Evolutionary conservation across 129 eudicot species (phyloP), one percentile per base, ranked within the genome.

Genomic region (Centrapalus pauciflorus): DNA sequence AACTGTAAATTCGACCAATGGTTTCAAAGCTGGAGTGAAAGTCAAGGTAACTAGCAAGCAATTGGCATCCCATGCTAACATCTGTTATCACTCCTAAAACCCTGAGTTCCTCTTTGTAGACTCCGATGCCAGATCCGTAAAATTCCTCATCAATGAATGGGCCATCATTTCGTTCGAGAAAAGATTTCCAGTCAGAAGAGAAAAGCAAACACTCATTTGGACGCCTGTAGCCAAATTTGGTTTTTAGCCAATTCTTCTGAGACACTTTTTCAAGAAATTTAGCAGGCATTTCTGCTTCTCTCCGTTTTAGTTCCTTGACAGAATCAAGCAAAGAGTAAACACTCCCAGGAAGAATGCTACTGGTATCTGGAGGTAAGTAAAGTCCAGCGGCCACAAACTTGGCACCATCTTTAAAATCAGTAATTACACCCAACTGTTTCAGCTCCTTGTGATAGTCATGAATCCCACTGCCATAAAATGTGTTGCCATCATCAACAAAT

Each of bases 141-240:
- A 72, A 85, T n/a, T 14, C 69, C 37, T 72, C 82, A 73, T 79
- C 91, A 20, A 85, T 46, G 55, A 82, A 82, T n/a, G 85, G 85
- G 10, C 88, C 93, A 71, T 77, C 93, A 6, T 56, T 64, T 2
- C 16, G 33, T 38, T 24, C 50, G 50, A 85, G 28, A 52, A 32
- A 52, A 34, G 69, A 2, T 13, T 10, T 48, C 78, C 76, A 72
- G 9, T 55, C 30, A 14, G 81, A 4, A 48, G 10, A 12, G 46
- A 79, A 82, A 21, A 85, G 63, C 76, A 85, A 65, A 58, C 89
- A 83, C 60, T 83, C 28, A 0, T 63, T 5, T 2, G 89, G 84
- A 28, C 64, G 12, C 55, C 35, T 77, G 41, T 82, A 83, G 19
- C 89, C 94, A 24, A 20, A 38, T 41, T 35, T 29, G 1, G 86